Evolutionary conservation across 2,329 filamentous ascomycete genomes (phyloP), one percentile per base, ranked within the genome.

Genomic region (Aspergillus jensenii): DNA sequence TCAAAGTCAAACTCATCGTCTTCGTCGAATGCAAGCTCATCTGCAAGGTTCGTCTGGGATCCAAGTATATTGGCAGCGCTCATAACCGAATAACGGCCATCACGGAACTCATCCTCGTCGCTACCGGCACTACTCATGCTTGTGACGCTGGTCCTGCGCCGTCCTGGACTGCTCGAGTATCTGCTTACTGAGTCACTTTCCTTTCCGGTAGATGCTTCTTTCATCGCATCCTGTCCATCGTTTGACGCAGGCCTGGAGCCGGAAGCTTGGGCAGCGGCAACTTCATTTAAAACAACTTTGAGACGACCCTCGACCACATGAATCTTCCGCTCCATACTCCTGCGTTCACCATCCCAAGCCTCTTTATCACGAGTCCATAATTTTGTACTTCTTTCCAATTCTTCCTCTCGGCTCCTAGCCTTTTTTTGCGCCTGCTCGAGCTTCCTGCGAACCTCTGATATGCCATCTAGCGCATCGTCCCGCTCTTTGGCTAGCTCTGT

Each of bases 261-360:
- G 27, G 69, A 68, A 58, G 72, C 71, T 23, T 80, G 76, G 58
- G 69, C 61, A 60, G 71, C 55, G 59, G 77, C 87, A 50, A 99
- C 85, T 74, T 98, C 95, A 39, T 93, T 91, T 45, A 99, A 81
- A 11, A 99, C 84, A 11, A 85, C 82, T 71, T 93, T 95, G 55
- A 99, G 76, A 39, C 93, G 87, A 31, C 84, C 90, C 76, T 99
- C 95, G 2, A 92, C 90, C n/a, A 97, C 84, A 72, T 98, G 93
- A 14, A 96, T 78, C 65, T 90, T 91, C 56, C 90, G 87, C 74
- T 99, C 93, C 60, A 91, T 83, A 56, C 85, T 89, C 55, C 93
- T 87, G 67, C 87, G 89, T 71, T 96, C 92, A 47, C 89, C 87
- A 12, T 93, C 88, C 92, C 93, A 98, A 2, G 80, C 79, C 55